Base-by-base conservation (phyloP, 208 protist genomes). In the Trypanosomatidae sp. region DNA sequence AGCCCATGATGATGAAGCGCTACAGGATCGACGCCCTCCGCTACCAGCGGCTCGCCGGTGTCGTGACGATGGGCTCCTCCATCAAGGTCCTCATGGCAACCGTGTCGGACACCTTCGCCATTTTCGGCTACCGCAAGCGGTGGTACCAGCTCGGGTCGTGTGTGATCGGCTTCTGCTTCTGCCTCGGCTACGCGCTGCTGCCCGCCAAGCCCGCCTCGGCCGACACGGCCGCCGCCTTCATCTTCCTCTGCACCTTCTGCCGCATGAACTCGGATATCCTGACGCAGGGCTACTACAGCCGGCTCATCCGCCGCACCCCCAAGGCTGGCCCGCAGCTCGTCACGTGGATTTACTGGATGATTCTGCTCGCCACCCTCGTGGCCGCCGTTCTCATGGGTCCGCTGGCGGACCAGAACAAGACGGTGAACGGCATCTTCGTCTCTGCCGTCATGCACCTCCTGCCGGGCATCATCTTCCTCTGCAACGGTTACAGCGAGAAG, bases 41-140 rank as follows among this genome's bases (percentile, higher is more conserved):
- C n/a, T 93, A 91, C 72, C 83, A 90, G 78, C 86, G 86, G n/a
- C 83, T 93, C 65, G 53, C 52, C 33, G 79, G 64, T 44, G 59
- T 93, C 22, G 59, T 66, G 30, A 76, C 69, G 9, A 75, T 95
- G 79, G 91, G 83, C 13, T 91, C 77, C 70, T 87, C 88, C 9
- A 73, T 90, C 39, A 95, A 93, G 71, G 79, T 86, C 43, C 71
- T 91, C 46, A 73, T 76, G 2, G 87, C 84, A 36, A 76, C 83
- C 50, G 46, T 86, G 19, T 87, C 81, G 30, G 90, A 92, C 59
- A 74, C 77, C 36, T 79, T 92, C 44, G 76, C 82, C 25, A 33
- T 93, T 43, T 78, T 91, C n/a, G 83, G 84, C 59, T 95, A 92
- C 80, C 84, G 82, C 25, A 95, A 92, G 86, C 84, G 89, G n/a